These are phyloP conservation scores for Coemansia javaensis DNA, from an alignment of 192 early-diverging fungal species.

Conservation along the genomic window DNA sequence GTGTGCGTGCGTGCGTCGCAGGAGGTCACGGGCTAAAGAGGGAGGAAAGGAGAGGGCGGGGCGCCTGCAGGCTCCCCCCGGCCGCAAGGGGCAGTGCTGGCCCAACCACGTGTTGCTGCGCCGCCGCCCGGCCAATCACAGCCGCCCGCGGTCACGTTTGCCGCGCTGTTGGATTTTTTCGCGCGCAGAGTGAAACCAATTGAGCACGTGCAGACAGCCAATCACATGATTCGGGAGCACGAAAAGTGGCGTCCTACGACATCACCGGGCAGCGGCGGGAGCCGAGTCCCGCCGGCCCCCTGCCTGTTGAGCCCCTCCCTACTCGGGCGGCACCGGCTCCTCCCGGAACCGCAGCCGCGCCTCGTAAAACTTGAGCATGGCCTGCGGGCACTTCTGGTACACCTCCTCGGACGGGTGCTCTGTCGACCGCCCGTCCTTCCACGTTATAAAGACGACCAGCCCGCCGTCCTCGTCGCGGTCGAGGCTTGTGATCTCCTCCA, in stretches of 20 bases:
- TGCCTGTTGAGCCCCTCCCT: no score
- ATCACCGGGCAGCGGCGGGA: no score
- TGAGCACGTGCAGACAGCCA: constrained; percentile 1
- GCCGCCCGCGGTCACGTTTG: constrained; percentile 21
- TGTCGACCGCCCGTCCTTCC: constrained; percentile 48
- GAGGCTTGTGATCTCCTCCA: constrained; percentile 28
- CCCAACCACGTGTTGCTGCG: constrained; percentile 41
- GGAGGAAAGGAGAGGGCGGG: neutral
- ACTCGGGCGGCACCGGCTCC: neutral
- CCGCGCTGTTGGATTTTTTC: constrained; percentile 20
- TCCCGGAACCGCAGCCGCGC: constrained; percentile 49
- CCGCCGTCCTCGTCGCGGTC: constrained; percentile 12
- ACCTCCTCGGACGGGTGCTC: constrained; percentile 33
- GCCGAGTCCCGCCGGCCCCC: no score
- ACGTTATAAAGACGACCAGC: constrained; percentile 40
- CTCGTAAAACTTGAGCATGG: constrained; percentile 55
- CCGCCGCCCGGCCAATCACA: constrained; percentile 16
- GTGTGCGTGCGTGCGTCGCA: neutral
- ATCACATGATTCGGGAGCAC: constrained; percentile 5
- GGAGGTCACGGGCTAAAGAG: neutral
- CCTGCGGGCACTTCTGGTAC: constrained; percentile 45
- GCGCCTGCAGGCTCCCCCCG: no score
- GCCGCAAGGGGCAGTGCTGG: constrained; percentile 9
- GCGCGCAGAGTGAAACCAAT: neutral
- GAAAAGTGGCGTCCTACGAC: no score